Evolutionary conservation across 73 alveolate genomes (phyloP), one percentile per base, ranked within the genome.

Genomic region (Blepharisma japonicum): DNA sequence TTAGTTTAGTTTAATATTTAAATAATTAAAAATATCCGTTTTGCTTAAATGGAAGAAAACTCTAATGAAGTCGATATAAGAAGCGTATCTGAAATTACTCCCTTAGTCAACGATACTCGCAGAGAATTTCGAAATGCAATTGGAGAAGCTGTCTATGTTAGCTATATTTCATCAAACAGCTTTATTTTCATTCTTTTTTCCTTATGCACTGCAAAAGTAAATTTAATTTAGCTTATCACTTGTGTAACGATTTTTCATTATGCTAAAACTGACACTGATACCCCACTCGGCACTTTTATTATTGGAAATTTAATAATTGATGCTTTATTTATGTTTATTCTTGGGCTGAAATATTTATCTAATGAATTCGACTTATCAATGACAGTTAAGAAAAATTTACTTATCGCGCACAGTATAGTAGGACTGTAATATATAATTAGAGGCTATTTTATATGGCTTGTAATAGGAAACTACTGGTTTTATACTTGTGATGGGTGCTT

Each of bases 391-490:
- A 18, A 14, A 25, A 18, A 8, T 25, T 14, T 61, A 14, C 14
- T n/a, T 14, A 61, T 18, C 47, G 14, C 5, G 23, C 47, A 25
- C 67, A 14, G n/a, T 53, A 14, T 53, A 53, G 23, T 20, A 2
- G 14, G 18, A 18, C 47, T 61, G 74, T 61, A 61, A 61, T 20
- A 0, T 20, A 8, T 25, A 61, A 8, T 14, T 18, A 61, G 74
- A 25, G 74, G 14, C 5, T 61, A 61, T 61, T 39, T 61, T 14
- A 25, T 61, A 20, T 8, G 49, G 14, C 74, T 14, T 14, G 23
- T 61, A 61, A 8, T 61, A 25, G 74, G 74, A 61, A 61, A 61
- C 47, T 14, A 14, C 23, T 61, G 74, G 74, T 61, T 18, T 25
- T 61, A 61, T 25, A 20, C 74, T 14, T 61, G 74, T 25, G 74